Conservation (phyloP, 441 rosid species). For the Bocquillonia castaneifolia region DNA sequence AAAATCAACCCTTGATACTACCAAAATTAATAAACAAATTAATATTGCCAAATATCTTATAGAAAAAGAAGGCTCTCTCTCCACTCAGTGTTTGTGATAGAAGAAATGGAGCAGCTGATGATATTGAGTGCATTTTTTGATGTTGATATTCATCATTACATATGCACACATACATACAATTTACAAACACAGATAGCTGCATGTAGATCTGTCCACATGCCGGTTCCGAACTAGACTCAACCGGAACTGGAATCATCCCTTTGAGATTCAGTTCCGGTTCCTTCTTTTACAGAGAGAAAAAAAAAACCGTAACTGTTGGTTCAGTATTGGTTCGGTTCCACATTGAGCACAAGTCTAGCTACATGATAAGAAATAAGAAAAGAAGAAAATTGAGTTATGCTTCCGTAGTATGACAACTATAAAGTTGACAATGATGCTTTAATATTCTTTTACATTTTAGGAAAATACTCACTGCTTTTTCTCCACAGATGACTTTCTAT, state of each 20-base stretch:
- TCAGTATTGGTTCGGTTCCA: too few species aligned
- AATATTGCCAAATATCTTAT: not conserved
- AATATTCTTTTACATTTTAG: constrained; percentile 14
- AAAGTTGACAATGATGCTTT: not conserved
- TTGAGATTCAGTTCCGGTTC: too few species aligned
- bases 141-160: constrained; percentile 11
- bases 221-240: too few species aligned
- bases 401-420: not conserved
- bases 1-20: not conserved
- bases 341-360: too few species aligned
- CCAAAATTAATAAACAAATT: not conserved
- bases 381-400: not conserved
- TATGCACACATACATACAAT: not conserved
- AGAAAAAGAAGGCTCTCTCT: not conserved
- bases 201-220: too few species aligned
- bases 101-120: not conserved
- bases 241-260: too few species aligned
- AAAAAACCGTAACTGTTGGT: too few species aligned
- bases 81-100: constrained; percentile 11
- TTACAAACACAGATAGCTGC: too few species aligned
- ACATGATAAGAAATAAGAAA: not conserved
- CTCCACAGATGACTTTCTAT: constrained; percentile 11
- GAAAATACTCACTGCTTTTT: constrained; percentile 20
- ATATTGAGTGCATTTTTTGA: not conserved
- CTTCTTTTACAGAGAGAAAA: too few species aligned